A percentile compares a stretch with the other conserved stretches of the same genome.
Conservation (phyloP, 2,329 filamentous ascomycete species). For the Colletotrichum scovillei region DNA sequence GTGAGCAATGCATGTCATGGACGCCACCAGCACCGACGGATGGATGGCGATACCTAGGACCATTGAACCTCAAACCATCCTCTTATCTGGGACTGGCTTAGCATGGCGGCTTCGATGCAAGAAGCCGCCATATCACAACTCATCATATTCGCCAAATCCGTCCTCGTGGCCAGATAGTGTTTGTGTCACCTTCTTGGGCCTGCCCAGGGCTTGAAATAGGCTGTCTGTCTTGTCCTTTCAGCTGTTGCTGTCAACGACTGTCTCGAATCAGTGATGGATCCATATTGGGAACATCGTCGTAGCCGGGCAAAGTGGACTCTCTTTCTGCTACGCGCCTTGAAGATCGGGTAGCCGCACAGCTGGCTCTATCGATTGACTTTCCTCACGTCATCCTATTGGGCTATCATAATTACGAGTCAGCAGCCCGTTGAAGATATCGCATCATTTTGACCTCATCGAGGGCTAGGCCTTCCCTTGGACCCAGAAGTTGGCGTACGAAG, state of each 20-base stretch:
- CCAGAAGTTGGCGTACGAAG: conserved; percentile 12
- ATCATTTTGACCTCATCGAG: not conserved
- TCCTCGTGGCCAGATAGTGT: not conserved
- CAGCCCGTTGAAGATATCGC: conserved; percentile 16
- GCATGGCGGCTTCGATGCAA: not conserved
- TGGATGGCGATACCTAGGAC: not conserved
- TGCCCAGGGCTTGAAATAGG: not conserved
- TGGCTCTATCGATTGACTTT: conserved; percentile 4
- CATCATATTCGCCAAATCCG: not conserved
- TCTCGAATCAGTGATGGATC: conserved; percentile 11
- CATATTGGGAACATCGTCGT: not conserved
- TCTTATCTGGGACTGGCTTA: not conserved
- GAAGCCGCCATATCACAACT: not conserved
- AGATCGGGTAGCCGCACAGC: conserved; percentile 16
- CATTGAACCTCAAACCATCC: not conserved
- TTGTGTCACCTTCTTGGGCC: not conserved
- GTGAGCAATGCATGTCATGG: not conserved
- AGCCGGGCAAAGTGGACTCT: not conserved
- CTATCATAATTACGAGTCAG: not conserved
- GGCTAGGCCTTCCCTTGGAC: not conserved
- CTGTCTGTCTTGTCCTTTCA: conserved; percentile 1
- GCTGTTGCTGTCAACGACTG: conserved; percentile 23
- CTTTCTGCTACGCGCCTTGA: not conserved
- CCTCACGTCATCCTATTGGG: conserved; percentile 8
- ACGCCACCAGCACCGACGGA: conserved; percentile 1